A percentile compares a stretch with the other conserved stretches of the same genome.
phyloP scores from a whole-genome alignment of 495 filamentous ascomycete genomes.

The Penicillium bovifimosum region DNA sequence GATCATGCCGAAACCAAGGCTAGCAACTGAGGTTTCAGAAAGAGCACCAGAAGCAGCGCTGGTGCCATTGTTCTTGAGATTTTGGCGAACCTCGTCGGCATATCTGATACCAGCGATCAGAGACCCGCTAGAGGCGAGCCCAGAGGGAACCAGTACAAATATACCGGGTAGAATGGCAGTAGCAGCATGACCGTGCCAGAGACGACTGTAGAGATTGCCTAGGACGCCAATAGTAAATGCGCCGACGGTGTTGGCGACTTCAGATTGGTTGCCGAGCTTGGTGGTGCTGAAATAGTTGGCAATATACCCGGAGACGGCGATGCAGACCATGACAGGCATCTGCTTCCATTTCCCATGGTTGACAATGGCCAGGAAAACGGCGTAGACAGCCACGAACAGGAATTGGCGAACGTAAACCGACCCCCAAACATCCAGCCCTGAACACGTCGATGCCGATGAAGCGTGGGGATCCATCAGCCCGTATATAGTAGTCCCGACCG shows the following conservation, averaged over 20 bases:
- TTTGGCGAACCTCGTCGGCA: slow-evolving; percentile 64
- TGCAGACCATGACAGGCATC: slow-evolving; percentile 76
- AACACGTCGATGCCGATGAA: slow-evolving; percentile 63
- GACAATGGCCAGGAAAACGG: slow-evolving; percentile 73
- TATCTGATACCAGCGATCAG: slow-evolving; percentile 71
- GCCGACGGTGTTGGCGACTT: slow-evolving; percentile 79
- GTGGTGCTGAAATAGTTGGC: slow-evolving; percentile 76
- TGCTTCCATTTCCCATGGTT: slow-evolving; percentile 92
- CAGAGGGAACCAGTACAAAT: slow-evolving; percentile 89
- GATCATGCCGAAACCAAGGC: slow-evolving; percentile 79
- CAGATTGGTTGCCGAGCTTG: slow-evolving; percentile 66
- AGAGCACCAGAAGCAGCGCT: slow-evolving; percentile 34
- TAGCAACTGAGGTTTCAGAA: slow-evolving; percentile 55
- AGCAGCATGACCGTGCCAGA: slow-evolving; percentile 78
- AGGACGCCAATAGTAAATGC: slow-evolving; percentile 81
- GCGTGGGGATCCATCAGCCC: slow-evolving; percentile 74
- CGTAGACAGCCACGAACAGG: slow-evolving; percentile 65
- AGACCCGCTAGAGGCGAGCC: slow-evolving; percentile 75
- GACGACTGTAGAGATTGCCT: slow-evolving; percentile 79
- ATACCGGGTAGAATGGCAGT: slow-evolving; percentile 89
- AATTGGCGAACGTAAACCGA: slow-evolving; percentile 47
- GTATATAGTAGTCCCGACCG: slow-evolving; percentile 85
- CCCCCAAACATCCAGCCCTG: slow-evolving; percentile 45
- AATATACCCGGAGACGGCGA: slow-evolving; percentile 74
- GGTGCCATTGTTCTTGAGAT: slow-evolving; percentile 36